Conservation (phyloP, 2,329 filamentous ascomycete species). For the Grosmannia huntii region DNA sequence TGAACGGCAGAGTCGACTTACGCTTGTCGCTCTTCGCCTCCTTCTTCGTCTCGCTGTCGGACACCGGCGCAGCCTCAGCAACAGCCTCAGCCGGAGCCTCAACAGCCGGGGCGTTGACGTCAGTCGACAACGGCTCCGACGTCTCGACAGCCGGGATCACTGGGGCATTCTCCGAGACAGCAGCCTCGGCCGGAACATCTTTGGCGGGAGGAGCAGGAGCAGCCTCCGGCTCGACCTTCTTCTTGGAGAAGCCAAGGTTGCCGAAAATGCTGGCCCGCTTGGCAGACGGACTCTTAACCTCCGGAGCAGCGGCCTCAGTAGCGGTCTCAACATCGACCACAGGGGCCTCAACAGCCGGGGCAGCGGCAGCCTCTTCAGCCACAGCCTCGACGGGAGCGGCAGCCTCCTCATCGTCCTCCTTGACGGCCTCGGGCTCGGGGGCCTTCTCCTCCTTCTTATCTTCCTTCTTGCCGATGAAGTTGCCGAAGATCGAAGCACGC, state of each 20-base stretch:
- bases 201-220: slow-evolving; percentile 27
- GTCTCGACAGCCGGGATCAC: slow-evolving; percentile 48
- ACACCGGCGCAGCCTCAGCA: slow-evolving; percentile 22
- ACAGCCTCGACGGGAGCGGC: slow-evolving; percentile 10
- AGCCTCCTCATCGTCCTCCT: slow-evolving; percentile 24
- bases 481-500: slow-evolving; percentile 51
- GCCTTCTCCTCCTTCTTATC: slow-evolving; percentile 21
- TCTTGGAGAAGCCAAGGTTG: slow-evolving; percentile 44
- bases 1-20: slow-evolving; percentile 64
- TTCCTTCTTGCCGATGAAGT: slow-evolving; percentile 43
- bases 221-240: slow-evolving; percentile 38
- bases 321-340: slow-evolving; percentile 18
- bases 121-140: slow-evolving; percentile 41
- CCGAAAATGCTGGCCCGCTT: slow-evolving; percentile 44
- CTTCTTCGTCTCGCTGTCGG: slow-evolving; percentile 45
- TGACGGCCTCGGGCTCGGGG: slow-evolving; percentile 23
- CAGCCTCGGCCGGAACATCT: slow-evolving; percentile 26
- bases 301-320: slow-evolving; percentile 15
- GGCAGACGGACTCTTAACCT: slow-evolving; percentile 26
- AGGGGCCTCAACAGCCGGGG: slow-evolving; percentile 19
- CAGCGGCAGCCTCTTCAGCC: slow-evolving; percentile 11
- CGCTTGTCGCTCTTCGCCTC: slow-evolving; percentile 65
- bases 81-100: slow-evolving; percentile 31
- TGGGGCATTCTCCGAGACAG: slow-evolving; percentile 39
- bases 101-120: slow-evolving; percentile 34